Evolutionary conservation across 768 basidiomycete genomes (phyloP), one percentile per base, ranked within the genome.

Genomic region (Mycena sanguinolenta): DNA sequence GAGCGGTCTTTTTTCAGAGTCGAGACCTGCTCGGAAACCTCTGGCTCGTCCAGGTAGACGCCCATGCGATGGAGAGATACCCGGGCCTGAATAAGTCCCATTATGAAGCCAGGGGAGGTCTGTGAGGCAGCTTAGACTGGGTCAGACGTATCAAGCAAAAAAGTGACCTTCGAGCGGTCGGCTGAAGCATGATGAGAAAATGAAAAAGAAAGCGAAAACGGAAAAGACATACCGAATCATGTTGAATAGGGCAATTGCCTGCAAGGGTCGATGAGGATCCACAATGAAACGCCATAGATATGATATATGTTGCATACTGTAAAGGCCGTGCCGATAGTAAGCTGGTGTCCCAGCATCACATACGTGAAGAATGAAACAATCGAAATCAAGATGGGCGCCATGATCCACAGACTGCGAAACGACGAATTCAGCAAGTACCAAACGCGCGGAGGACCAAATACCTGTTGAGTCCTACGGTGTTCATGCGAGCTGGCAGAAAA

Each of bases 241-340:
- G 63, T 85, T 84, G 80, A 97, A 97, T 46, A 97, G 79, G 0
- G 95, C 88, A 44, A 98, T 92, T 0, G 95, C 85, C 88, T 92
- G 58, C 4, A 23, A 58, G 53, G 14, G 17, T 16, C 21, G 5
- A 36, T 55, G 21, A n/a, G n/a, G n/a, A n/a, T n/a, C n/a, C n/a
- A n/a, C n/a, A n/a, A n/a, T n/a, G n/a, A n/a, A n/a, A n/a, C n/a
- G n/a, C n/a, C n/a, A n/a, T n/a, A n/a, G n/a, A n/a, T n/a, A n/a
- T n/a, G n/a, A 23, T 3, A 32, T 9, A 34, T 58, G 6, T 6
- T 17, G 82, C 88, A 39, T 58, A 91, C 92, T 42, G 96, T 97
- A 77, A 97, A 97, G 0, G 97, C 97, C 21, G 89, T 86, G 16
- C 92, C 85, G 58, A 96, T 86, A 0, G 94, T 92, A 60, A 99